Evolutionary conservation across 2,329 filamentous ascomycete species (phyloP), one percentile per base, ranked within the genome.

Genomic region (Cercospora janseana): DNA sequence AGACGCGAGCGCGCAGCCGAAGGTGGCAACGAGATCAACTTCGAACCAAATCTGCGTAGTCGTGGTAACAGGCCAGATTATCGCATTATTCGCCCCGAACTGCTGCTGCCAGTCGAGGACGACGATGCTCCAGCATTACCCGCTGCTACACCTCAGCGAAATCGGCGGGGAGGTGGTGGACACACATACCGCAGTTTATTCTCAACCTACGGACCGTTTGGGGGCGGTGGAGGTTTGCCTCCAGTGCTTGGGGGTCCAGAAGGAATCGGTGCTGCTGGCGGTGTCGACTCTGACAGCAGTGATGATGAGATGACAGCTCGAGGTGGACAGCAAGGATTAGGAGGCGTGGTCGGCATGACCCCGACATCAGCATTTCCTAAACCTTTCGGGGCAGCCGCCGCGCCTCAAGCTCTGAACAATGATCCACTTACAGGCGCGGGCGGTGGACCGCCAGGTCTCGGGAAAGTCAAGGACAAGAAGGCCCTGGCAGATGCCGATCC

Each of bases 401-500:
- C 54, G 2, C 75, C 79, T 9, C 81, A 84, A 64, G 69, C 78
- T 32, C 78, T 80, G 59, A 78, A 76, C 52, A 72, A 73, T 35
- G 82, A 86, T 59, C 68, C 79, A 13, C 70, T 77, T 21, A 79
- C 74, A 76, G 71, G 73, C 6, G 65, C 74, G 38, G 77, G 79
- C 20, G 83, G 82, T 10, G 83, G 81, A 8, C 81, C 89, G 3
- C 87, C 88, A 7, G 83, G 80, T 10, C 82, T 97, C 28, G 93
- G 93, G 58, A 96, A 92, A 70, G 79, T 97, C 63, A 96, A 94
- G 72, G 91, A 95, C 66, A 87, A 86, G 64, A 94, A 95, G 67
- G 85, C 88, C 3, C 79, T 96, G 40, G 92, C 92, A 16, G 93
- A 98, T 72, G 88, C 91, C 3, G 93, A 97, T 66, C 93, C 93